Evolutionary conservation across 371 early-diverging fungal species (phyloP).

Genomic region (Apophysomyces elegans): DNA sequence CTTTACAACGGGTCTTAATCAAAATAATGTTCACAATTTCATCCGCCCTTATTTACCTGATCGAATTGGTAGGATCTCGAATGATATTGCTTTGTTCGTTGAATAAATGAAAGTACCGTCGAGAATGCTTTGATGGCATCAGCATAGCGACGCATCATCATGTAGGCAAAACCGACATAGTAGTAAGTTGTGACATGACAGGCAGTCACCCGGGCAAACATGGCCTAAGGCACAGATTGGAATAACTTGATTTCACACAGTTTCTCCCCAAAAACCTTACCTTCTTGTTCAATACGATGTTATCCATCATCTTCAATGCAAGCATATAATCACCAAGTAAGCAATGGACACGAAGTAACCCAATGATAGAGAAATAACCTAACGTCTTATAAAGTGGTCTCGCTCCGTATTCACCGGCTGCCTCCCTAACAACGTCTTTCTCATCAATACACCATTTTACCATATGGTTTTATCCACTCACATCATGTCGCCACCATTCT

Average conservation of each 20-base stretch:
- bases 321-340: conserved; percentile 92
- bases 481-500: conserved; percentile 89
- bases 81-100: conserved; percentile 93
- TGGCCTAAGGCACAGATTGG: conserved; percentile 53
- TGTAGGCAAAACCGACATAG: conserved; percentile 95
- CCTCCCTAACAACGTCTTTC: conserved; percentile 45
- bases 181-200: conserved; percentile 97
- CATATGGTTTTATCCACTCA: conserved; percentile 15
- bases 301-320: conserved; percentile 94
- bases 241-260: too few species aligned
- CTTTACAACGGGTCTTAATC: not conserved
- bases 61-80: conserved; percentile 92
- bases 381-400: conserved; percentile 92
- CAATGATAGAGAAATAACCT: conserved; percentile 95
- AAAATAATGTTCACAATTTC: not conserved
- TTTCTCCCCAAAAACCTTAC: conserved; percentile 17
- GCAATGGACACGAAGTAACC: conserved; percentile 93
- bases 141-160: conserved; percentile 97
- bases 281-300: conserved; percentile 91
- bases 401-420: conserved; percentile 79
- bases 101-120: conserved; percentile 87
- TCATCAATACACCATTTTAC: not conserved
- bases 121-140: conserved; percentile 95
- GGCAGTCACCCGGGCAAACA: conserved; percentile 92
- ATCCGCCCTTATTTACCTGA: conserved; percentile 48